Percentiles rank a stretch among this genome's conserved stretches.
Evolutionary conservation across 2,329 filamentous ascomycete species (phyloP).

Genomic region (Parasarocladium wereldwijsianum): DNA sequence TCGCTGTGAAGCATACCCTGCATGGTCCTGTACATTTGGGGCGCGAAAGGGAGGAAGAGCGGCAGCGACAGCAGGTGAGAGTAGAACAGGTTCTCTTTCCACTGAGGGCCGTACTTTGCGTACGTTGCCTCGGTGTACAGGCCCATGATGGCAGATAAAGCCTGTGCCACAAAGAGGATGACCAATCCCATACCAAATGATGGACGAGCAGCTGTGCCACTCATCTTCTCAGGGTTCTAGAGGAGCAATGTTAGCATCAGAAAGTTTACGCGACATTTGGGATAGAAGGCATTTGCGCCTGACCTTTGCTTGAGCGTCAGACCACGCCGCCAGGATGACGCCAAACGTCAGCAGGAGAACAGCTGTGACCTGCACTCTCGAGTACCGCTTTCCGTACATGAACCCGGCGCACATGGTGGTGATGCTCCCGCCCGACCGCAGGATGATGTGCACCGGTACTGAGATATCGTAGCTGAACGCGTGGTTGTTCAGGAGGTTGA

Average conservation of each 20-base stretch:
- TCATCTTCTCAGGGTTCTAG: slow-evolving; percentile 4
- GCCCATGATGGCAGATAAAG: slow-evolving; percentile 87
- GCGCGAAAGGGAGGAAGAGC: slow-evolving; percentile 59
- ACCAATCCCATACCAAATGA: slow-evolving; percentile 50
- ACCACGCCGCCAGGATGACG: slow-evolving; percentile 77
- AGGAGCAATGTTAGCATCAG: slow-evolving; percentile 4
- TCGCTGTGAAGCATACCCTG: slow-evolving; percentile 45
- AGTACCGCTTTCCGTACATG: slow-evolving; percentile 73
- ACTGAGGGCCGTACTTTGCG: slow-evolving; percentile 69
- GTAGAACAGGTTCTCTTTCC: slow-evolving; percentile 95
- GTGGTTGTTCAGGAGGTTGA: slow-evolving; percentile 95
- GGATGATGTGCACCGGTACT: slow-evolving; percentile 90
- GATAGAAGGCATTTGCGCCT: slow-evolving; percentile 7
- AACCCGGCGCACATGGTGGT: slow-evolving; percentile 89
- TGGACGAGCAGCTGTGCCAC: slow-evolving; percentile 12
- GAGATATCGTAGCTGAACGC: slow-evolving; percentile 96
- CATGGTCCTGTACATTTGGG: slow-evolving; percentile 50
- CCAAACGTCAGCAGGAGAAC: slow-evolving; percentile 75
- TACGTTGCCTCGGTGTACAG: slow-evolving; percentile 91
- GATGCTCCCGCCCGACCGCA: slow-evolving; percentile 88
- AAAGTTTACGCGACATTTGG: neutral
- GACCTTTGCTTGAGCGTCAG: slow-evolving; percentile 76
- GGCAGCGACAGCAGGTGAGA: slow-evolving; percentile 64
- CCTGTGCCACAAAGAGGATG: slow-evolving; percentile 75
- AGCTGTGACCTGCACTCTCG: slow-evolving; percentile 62